Conservation (phyloP, 202 grass and related monocot species). For the Digitaria exilis region DNA sequence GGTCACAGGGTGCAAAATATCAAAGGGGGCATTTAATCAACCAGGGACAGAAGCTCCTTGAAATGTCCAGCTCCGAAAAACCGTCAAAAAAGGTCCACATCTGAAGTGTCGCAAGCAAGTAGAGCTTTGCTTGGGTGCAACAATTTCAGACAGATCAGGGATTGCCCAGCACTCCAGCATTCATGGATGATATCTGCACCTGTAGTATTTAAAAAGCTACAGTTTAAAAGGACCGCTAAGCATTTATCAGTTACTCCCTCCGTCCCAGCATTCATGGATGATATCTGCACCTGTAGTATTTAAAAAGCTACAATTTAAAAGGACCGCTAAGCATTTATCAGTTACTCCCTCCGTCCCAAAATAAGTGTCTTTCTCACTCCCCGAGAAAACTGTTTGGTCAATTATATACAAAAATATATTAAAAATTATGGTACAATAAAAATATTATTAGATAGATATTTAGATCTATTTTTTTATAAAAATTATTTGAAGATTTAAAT, state of each 20-base stretch:
- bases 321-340: background rate
- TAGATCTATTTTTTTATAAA: too few species aligned
- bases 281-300: background rate
- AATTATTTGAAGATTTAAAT: too few species aligned
- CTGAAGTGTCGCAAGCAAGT: constrained; percentile 23
- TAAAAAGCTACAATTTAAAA: constrained; percentile 2
- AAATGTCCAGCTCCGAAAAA: constrained; percentile 29
- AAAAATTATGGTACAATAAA: too few species aligned
- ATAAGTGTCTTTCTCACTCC: too few species aligned
- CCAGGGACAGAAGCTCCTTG: constrained; percentile 33
- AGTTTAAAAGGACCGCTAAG: background rate
- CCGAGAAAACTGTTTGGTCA: too few species aligned
- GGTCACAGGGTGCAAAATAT: constrained; percentile 30
- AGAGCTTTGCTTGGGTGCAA: constrained; percentile 44
- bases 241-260: constrained; percentile 4
- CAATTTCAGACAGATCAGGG: background rate
- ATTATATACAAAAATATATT: too few species aligned
- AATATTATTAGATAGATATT: too few species aligned
- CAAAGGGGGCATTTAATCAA: constrained; percentile 43
- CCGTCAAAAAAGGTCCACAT: constrained; percentile 9
- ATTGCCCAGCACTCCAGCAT: constrained; percentile 23
- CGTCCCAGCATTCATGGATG: constrained; percentile 17
- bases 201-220: background rate
- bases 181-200: background rate
- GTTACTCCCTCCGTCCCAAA: too few species aligned